Evolutionary conservation across 2,329 filamentous ascomycete species (phyloP), one percentile per base, ranked within the genome.

Genomic region (Ascochyta pisi): DNA sequence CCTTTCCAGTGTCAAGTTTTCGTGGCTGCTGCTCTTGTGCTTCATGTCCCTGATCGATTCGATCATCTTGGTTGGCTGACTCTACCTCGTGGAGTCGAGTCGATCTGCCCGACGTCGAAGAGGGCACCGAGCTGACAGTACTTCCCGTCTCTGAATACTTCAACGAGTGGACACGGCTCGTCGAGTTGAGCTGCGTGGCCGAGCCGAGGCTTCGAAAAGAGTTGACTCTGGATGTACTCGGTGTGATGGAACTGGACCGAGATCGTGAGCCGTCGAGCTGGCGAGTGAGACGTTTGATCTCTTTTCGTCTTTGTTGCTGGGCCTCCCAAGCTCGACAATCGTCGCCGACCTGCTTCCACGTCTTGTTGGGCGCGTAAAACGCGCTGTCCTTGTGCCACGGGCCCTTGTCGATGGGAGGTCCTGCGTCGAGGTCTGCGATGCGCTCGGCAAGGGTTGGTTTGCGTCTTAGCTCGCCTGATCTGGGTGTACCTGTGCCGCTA

Each of bases 11-110:
- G 58, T 60, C 44, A 69, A 61, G 31, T 57, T 62, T 57, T 73
- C 67, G 66, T 73, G 68, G 40, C 63, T 67, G 58, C 56, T 59
- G 59, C 64, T 67, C 57, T 68, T 69, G 62, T 70, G 69, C 58
- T 73, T 74, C 64, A 73, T 65, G 54, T 74, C 70, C 52, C 69
- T 70, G 46, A 73, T 47, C 3, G 68, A 62, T 54, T 74, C 70
- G 64, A 73, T 71, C 69, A 74, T 73, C 19, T 37, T 65, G 40
- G 13, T 53, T 31, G 37, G 46, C 47, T 22, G 54, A 56, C 6
- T 56, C 43, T 12, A 66, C 60, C 26, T 58, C 49, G 16, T 45
- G 53, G n/a, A 62, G 44, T 24, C 49, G 46, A 19, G 49, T 45
- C 0, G 61, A 60, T 22, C 46, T 55, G 9, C 52, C 55, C 6